These are phyloP conservation scores for Saksenaea vasiformis DNA, from an alignment of 371 early-diverging fungal genomes.

Conservation along the genomic window DNA sequence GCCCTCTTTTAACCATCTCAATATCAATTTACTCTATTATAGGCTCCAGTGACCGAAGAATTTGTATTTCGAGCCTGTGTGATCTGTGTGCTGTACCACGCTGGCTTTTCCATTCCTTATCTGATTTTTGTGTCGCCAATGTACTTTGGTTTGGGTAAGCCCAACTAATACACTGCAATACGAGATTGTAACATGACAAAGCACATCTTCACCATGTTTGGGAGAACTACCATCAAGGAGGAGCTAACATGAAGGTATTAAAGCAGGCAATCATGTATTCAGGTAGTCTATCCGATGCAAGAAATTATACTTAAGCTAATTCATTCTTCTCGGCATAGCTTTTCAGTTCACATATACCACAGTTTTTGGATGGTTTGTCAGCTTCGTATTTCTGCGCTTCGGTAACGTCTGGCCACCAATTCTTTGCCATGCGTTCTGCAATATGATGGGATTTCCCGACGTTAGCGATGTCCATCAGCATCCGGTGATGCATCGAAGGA, in stretches of 20 bases:
- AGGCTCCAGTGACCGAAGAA: slow-evolving; percentile 74
- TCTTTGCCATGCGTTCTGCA: slow-evolving; percentile 65
- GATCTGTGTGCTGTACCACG: slow-evolving; percentile 48
- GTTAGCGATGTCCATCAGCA: slow-evolving; percentile 22
- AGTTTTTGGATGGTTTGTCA: slow-evolving; percentile 72
- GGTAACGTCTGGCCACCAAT: slow-evolving; percentile 45
- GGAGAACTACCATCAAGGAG: slow-evolving; percentile 47
- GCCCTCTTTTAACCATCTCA: not conserved
- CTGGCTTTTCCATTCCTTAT: slow-evolving; percentile 31
- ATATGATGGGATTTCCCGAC: slow-evolving; percentile 70
- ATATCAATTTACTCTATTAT: not conserved
- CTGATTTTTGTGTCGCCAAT: slow-evolving; percentile 59
- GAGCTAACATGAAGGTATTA: slow-evolving; percentile 33
- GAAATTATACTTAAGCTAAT: not conserved
- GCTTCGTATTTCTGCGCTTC: slow-evolving; percentile 57
- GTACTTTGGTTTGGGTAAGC: slow-evolving; percentile 67
- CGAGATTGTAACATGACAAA: slow-evolving; percentile 11
- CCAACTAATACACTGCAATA: not conserved
- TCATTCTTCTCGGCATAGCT: slow-evolving; percentile 14
- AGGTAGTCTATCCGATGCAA: slow-evolving; percentile 15
- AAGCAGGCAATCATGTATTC: slow-evolving; percentile 35
- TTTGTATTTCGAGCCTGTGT: slow-evolving; percentile 69
- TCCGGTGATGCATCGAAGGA: slow-evolving; percentile 12
- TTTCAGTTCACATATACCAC: slow-evolving; percentile 69
- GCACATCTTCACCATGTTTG: slow-evolving; percentile 68